Conservation (phyloP, 768 basidiomycete genomes). For the Leccinum obscurum region DNA sequence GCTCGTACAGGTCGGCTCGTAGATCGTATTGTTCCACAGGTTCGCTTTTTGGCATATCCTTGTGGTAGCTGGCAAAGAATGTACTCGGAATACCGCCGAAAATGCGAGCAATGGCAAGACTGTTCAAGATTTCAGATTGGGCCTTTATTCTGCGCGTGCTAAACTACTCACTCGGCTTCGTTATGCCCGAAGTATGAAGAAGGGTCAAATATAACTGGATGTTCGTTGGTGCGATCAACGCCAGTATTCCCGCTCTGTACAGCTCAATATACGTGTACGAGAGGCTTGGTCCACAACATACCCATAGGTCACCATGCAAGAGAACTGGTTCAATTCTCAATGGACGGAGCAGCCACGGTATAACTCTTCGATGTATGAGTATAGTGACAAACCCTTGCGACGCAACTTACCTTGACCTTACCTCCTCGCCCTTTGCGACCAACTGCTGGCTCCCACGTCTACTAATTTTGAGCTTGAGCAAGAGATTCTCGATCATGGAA, state of each 20-base stretch:
- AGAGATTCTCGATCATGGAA: slow-evolving; percentile 58
- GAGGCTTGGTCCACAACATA: slow-evolving; percentile 31
- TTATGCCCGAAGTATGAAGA: slow-evolving; percentile 80
- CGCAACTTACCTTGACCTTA: slow-evolving; percentile 45
- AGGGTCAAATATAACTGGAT: slow-evolving; percentile 76
- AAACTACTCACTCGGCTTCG: slow-evolving; percentile 67
- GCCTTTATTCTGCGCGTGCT: background rate
- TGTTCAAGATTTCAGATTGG: slow-evolving; percentile 28
- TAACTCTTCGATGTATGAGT: slow-evolving; percentile 49
- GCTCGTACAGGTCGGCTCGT: slow-evolving; percentile 68
- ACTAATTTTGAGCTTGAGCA: slow-evolving; percentile 45
- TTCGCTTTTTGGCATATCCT: slow-evolving; percentile 59
- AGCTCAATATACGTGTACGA: background rate
- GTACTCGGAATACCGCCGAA: slow-evolving; percentile 70
- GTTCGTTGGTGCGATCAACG: slow-evolving; percentile 47
- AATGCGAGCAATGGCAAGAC: slow-evolving; percentile 75
- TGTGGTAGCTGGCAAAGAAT: slow-evolving; percentile 68
- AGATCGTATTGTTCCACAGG: slow-evolving; percentile 65
- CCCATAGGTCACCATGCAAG: slow-evolving; percentile 82
- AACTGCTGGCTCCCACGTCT: slow-evolving; percentile 45
- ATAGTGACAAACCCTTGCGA: background rate
- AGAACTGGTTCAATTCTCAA: slow-evolving; percentile 65
- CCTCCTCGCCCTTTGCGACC: slow-evolving; percentile 50
- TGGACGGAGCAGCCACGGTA: slow-evolving; percentile 64
- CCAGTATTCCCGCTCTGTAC: slow-evolving; percentile 73